A percentile compares a stretch with the other conserved stretches of the same genome.
Conservation (phyloP, 2,329 filamentous ascomycete genomes). For the Ceratocystis destructans region DNA sequence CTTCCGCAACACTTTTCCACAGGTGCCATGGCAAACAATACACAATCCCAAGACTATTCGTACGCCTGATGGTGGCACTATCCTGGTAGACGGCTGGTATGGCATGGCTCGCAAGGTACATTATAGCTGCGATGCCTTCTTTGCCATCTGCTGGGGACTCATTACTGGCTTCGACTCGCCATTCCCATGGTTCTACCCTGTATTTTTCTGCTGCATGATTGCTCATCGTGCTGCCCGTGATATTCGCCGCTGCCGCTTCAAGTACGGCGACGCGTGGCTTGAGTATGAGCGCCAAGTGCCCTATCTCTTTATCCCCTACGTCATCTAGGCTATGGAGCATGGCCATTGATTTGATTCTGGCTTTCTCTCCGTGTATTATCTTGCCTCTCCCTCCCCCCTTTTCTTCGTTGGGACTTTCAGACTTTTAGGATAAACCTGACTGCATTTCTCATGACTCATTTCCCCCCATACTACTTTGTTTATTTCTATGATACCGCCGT, state of each 20-base stretch:
- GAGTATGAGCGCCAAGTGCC: conserved; percentile 69
- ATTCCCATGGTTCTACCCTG: conserved; percentile 82
- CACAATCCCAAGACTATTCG: conserved; percentile 68
- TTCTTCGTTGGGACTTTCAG: neutral
- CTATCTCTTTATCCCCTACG: conserved; percentile 63
- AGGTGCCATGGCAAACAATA: conserved; percentile 76
- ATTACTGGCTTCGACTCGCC: conserved; percentile 45
- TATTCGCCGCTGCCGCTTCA: conserved; percentile 60
- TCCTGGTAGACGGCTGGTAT: conserved; percentile 80
- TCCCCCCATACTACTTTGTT: neutral
- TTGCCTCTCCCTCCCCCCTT: neutral
- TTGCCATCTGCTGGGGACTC: conserved; percentile 38
- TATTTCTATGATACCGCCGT: neutral
- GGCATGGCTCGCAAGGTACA: conserved; percentile 52
- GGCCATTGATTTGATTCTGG: neutral
- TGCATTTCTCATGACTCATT: neutral
- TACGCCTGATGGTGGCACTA: conserved; percentile 57
- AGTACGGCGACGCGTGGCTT: conserved; percentile 70
- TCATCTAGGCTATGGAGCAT: conserved; percentile 6
- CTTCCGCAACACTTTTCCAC: conserved; percentile 69
- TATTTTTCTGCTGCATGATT: conserved; percentile 76
- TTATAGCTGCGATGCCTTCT: conserved; percentile 38
- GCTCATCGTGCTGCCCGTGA: conserved; percentile 64
- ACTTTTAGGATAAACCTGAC: too few relatives aligned
- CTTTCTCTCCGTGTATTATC: neutral